Conservation (phyloP, 345 rosid genomes). For the Diplotaxis tenuifolia region DNA sequence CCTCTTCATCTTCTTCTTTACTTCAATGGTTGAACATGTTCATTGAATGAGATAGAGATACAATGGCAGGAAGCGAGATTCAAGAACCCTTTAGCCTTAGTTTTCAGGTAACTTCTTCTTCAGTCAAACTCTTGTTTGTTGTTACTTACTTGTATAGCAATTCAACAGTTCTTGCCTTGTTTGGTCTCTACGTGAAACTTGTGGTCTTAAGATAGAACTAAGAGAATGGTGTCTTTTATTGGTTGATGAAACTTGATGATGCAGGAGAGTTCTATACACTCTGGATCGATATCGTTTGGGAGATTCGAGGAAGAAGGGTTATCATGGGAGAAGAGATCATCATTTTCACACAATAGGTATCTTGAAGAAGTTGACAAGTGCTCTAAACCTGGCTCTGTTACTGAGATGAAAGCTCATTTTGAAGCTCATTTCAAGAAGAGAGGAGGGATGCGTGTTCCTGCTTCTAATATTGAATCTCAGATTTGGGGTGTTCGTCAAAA, state of each 20-base stretch:
- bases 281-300: constrained; percentile 90
- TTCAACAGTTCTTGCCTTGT: neutral
- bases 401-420: constrained; percentile 76
- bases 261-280: constrained; percentile 66
- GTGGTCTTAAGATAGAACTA: neutral
- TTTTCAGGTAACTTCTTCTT: constrained; percentile 51
- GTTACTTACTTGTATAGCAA: constrained; percentile 4
- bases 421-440: constrained; percentile 90
- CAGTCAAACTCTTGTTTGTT: constrained; percentile 13
- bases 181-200: neutral
- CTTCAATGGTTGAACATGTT: constrained; percentile 9
- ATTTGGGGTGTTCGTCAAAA: constrained; percentile 37
- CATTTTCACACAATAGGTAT: constrained; percentile 82
- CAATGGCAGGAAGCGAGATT: constrained; percentile 63
- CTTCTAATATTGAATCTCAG: constrained; percentile 42
- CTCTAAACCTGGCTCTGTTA: constrained; percentile 82
- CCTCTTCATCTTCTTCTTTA: neutral
- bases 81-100: constrained; percentile 59
- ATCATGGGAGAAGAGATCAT: constrained; percentile 85
- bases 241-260: constrained; percentile 21
- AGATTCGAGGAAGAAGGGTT: constrained; percentile 79
- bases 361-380: constrained; percentile 91
- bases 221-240: neutral
- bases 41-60: constrained; percentile 8
- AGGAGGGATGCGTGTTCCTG: constrained; percentile 55